These are phyloP conservation scores for Phoenix roebelenii DNA, from an alignment of 176 grass and related monocot species.

Conservation along the genomic window DNA sequence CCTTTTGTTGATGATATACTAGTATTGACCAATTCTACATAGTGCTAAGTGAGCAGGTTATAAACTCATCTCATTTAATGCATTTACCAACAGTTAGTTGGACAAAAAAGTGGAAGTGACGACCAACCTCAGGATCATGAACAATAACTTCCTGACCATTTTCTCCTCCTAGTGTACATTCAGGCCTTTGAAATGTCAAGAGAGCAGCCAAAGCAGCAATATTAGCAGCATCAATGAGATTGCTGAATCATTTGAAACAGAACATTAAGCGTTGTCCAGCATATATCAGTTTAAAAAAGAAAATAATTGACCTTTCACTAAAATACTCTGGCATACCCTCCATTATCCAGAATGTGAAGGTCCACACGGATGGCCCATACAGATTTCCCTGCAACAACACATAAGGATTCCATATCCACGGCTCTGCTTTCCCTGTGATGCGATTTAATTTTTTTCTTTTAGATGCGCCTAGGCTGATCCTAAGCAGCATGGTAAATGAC, in stretches of 20 bases:
- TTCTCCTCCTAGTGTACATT: conserved; percentile 72
- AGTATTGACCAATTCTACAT: too few species aligned
- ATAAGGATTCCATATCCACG: conserved; percentile 94
- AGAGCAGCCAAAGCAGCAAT: conserved; percentile 83
- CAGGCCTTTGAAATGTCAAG: conserved; percentile 68
- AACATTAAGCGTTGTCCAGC: background rate
- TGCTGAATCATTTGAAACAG: conserved; percentile 33
- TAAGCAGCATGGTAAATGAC: too few species aligned
- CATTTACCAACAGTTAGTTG: too few species aligned
- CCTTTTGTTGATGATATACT: too few species aligned
- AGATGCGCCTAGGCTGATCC: too few species aligned
- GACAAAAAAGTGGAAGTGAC: conserved; percentile 3
- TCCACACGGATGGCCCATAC: conserved; percentile 84
- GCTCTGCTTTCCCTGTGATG: conserved; percentile 74
- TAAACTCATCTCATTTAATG: too few species aligned
- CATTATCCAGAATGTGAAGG: conserved; percentile 97
- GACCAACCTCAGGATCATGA: conserved; percentile 63
- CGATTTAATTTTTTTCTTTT: background rate
- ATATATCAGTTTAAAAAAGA: too few species aligned
- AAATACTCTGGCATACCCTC: conserved; percentile 51
- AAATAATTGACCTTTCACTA: background rate
- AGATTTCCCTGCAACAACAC: conserved; percentile 78
- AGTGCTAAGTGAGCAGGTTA: too few species aligned
- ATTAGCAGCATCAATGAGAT: conserved; percentile 88
- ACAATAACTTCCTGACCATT: conserved; percentile 73